Evolutionary conservation across 2,329 filamentous ascomycete genomes (phyloP).

Genomic region (Colletotrichum navitas): DNA sequence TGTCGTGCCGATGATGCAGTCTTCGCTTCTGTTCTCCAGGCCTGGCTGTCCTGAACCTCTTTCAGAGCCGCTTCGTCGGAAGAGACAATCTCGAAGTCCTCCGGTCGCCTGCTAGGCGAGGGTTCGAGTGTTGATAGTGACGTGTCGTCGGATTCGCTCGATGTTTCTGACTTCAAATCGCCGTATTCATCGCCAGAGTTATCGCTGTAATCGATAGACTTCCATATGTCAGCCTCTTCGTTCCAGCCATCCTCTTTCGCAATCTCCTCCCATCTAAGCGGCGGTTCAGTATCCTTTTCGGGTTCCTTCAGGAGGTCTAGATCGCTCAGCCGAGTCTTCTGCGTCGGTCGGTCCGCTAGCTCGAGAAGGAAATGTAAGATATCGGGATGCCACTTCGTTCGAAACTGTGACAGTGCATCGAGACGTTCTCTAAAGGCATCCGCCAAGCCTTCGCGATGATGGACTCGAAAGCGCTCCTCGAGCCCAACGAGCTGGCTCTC

Average conservation of each 20-base stretch:
- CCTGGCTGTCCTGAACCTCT: slow-evolving; percentile 57
- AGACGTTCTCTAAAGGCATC: slow-evolving; percentile 74
- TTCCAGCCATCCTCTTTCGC: slow-evolving; percentile 81
- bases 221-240: slow-evolving; percentile 77
- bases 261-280: slow-evolving; percentile 84
- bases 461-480: slow-evolving; percentile 87
- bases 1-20: slow-evolving; percentile 13
- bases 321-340: slow-evolving; percentile 74
- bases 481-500: slow-evolving; percentile 75
- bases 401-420: slow-evolving; percentile 65
- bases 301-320: slow-evolving; percentile 67
- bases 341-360: slow-evolving; percentile 83
- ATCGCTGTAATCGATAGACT: slow-evolving; percentile 74
- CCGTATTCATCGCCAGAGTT: slow-evolving; percentile 71
- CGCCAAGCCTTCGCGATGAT: slow-evolving; percentile 83
- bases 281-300: slow-evolving; percentile 57
- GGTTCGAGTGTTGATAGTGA: slow-evolving; percentile 53
- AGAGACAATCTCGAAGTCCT: slow-evolving; percentile 49
- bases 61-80: slow-evolving; percentile 50
- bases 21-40: slow-evolving; percentile 55
- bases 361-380: slow-evolving; percentile 82
- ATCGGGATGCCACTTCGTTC: slow-evolving; percentile 80
- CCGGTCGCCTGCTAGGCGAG: slow-evolving; percentile 47
- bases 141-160: slow-evolving; percentile 52
- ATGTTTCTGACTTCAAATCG: slow-evolving; percentile 52